Percentiles rank a stretch among this genome's conserved stretches.
Conservation (phyloP, 2,329 filamentous ascomycete species). For the Calonectria hongkongensis region DNA sequence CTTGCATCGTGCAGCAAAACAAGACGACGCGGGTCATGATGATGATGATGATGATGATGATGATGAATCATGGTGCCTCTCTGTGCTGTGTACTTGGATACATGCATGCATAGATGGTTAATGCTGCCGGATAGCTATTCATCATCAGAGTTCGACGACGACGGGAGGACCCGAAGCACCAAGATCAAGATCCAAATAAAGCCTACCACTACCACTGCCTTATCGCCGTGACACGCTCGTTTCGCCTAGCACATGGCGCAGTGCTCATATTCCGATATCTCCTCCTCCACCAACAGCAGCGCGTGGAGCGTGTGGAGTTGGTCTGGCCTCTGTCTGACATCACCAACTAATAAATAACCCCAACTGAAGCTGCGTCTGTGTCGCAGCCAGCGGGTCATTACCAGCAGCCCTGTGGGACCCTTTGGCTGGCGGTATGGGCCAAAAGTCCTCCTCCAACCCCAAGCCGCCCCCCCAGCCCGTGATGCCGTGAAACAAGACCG, state of each 20-base stretch:
- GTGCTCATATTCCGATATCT: constrained; percentile 3
- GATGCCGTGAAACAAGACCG: constrained; percentile 33
- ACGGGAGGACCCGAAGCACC: constrained; percentile 16
- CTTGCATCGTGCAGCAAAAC: neutral
- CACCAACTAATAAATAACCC: neutral
- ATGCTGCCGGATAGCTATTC: too few species aligned
- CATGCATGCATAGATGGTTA: too few species aligned
- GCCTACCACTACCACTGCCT: neutral
- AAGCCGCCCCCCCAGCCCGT: neutral
- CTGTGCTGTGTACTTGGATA: too few species aligned
- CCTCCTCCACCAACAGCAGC: too few species aligned
- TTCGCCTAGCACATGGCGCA: constrained; percentile 25
- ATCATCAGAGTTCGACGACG: neutral
- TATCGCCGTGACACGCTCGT: neutral
- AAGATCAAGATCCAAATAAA: too few species aligned
- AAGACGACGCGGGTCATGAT: neutral
- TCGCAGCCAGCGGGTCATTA: constrained; percentile 28
- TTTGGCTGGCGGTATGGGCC: constrained; percentile 18
- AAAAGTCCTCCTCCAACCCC: neutral
- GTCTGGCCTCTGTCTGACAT: too few species aligned
- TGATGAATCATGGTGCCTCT: too few species aligned
- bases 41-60: too few species aligned
- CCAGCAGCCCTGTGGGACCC: constrained; percentile 22
- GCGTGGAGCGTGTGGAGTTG: neutral
- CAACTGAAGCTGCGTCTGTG: neutral